These are phyloP conservation scores for Hypocrella siamensis DNA, from an alignment of 2,329 filamentous ascomycete genomes.

Conservation along the genomic window DNA sequence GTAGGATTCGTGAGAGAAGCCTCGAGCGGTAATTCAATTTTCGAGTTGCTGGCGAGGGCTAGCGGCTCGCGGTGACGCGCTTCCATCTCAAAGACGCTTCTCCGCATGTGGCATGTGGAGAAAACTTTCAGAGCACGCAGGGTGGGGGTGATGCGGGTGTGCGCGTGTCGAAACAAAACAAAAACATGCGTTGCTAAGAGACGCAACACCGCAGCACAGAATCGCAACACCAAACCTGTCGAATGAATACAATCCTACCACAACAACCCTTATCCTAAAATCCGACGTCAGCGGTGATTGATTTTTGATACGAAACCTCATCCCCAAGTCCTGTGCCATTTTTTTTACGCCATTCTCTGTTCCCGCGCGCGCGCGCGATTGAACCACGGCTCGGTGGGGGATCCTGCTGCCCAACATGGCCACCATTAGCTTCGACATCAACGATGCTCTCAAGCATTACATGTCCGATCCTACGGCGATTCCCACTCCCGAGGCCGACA, in stretches of 20 bases:
- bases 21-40: too few relatives aligned
- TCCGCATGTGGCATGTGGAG: too few relatives aligned
- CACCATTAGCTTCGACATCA: conserved; percentile 83
- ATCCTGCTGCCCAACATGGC: conserved; percentile 35
- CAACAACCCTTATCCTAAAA: background rate
- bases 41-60: too few relatives aligned
- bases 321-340: background rate
- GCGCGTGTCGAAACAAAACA: conserved; percentile 16
- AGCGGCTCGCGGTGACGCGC: too few relatives aligned
- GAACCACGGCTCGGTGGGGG: too few relatives aligned
- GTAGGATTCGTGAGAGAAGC: too few relatives aligned
- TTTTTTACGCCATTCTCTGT: too few relatives aligned
- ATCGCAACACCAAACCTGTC: background rate
- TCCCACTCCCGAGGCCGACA: conserved; percentile 71
- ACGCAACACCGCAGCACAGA: conserved; percentile 1
- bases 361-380: too few relatives aligned
- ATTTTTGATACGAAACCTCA: too few relatives aligned
- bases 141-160: background rate
- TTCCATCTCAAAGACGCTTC: too few relatives aligned
- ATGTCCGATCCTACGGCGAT: conserved; percentile 82
- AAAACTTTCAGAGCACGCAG: too few relatives aligned
- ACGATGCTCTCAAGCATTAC: conserved; percentile 90
- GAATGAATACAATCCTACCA: background rate
- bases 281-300: too few relatives aligned
- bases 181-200: conserved; percentile 13